Evolutionary conservation across 2,329 filamentous ascomycete genomes (phyloP).

Genomic region (Zelopaecilomyces penicillatus): DNA sequence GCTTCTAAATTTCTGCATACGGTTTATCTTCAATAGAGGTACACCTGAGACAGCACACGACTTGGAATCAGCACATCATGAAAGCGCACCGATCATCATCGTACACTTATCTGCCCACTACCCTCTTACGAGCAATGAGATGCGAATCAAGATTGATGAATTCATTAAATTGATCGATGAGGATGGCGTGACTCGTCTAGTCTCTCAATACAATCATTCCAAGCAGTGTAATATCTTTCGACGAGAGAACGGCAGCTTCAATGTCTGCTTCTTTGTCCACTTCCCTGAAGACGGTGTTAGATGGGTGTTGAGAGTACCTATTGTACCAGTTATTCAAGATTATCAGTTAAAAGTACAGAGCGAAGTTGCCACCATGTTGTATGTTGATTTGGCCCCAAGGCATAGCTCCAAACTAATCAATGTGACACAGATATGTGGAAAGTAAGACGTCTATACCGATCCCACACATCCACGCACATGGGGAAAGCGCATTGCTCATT

Average conservation of each 20-base stretch:
- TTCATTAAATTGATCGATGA: conserved; percentile 9
- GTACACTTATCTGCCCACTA: not conserved
- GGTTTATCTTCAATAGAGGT: too few species aligned
- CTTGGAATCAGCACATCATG: too few species aligned
- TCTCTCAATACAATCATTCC: conserved; percentile 7
- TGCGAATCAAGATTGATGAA: conserved; percentile 2
- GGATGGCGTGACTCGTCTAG: conserved; percentile 9
- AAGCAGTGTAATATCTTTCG: conserved; percentile 6
- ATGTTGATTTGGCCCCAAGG: not conserved
- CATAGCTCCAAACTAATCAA: not conserved
- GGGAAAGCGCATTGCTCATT: conserved; percentile 3
- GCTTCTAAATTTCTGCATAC: too few species aligned
- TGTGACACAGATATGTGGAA: conserved; percentile 7
- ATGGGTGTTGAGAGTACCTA: conserved; percentile 11
- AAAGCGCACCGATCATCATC: too few species aligned
- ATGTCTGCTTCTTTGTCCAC: conserved; percentile 12
- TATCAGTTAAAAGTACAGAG: conserved; percentile 11
- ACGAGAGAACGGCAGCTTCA: conserved; percentile 10
- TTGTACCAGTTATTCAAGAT: conserved; percentile 10
- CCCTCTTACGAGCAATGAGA: conserved; percentile 5
- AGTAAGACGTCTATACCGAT: conserved; percentile 9
- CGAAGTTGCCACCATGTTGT: conserved; percentile 11
- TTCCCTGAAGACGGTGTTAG: conserved; percentile 4
- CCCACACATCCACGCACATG: conserved; percentile 9
- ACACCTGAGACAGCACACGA: too few species aligned